Percentiles rank a stretch among this genome's conserved stretches.
Conservation (phyloP, 2,329 filamentous ascomycete species). For the Dactylella cylindrospora region DNA sequence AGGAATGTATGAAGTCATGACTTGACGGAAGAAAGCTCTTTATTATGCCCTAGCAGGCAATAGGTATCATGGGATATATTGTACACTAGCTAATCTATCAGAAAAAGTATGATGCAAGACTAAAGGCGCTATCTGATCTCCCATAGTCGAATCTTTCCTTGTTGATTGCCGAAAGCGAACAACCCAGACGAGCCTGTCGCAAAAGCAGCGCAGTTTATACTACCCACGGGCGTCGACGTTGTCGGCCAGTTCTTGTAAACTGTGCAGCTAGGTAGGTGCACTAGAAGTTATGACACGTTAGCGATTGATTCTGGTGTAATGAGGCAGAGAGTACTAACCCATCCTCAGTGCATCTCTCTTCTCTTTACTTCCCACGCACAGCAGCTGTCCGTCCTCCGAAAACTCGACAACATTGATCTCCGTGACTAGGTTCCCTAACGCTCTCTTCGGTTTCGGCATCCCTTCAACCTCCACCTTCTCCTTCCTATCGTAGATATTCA, state of each 20-base stretch:
- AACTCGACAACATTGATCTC: slow-evolving; percentile 78
- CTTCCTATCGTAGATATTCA: slow-evolving; percentile 88
- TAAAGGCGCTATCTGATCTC: slow-evolving; percentile 68
- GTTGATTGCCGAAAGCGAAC: slow-evolving; percentile 83
- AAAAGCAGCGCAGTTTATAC: slow-evolving; percentile 66
- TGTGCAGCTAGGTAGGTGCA: slow-evolving; percentile 87
- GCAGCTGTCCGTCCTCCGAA: slow-evolving; percentile 82
- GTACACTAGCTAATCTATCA: slow-evolving; percentile 33
- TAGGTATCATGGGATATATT: slow-evolving; percentile 25
- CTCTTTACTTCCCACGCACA: slow-evolving; percentile 81
- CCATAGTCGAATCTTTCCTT: slow-evolving; percentile 85
- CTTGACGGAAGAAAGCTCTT: background rate
- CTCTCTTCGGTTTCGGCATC: slow-evolving; percentile 70
- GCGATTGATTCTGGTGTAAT: slow-evolving; percentile 13
- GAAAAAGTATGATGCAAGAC: background rate
- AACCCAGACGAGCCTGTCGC: slow-evolving; percentile 67
- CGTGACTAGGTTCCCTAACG: slow-evolving; percentile 83
- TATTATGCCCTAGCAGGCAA: slow-evolving; percentile 13
- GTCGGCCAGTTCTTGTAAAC: slow-evolving; percentile 98
- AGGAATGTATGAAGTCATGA: background rate
- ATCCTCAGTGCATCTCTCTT: slow-evolving; percentile 86
- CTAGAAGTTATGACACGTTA: slow-evolving; percentile 51
- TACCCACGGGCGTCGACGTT: slow-evolving; percentile 79
- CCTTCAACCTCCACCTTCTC: slow-evolving; percentile 57
- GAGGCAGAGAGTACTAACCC: slow-evolving; percentile 50